Base-by-base conservation (phyloP, 1,139 yeast genomes). In the Magnusiomyces ingens region DNA sequence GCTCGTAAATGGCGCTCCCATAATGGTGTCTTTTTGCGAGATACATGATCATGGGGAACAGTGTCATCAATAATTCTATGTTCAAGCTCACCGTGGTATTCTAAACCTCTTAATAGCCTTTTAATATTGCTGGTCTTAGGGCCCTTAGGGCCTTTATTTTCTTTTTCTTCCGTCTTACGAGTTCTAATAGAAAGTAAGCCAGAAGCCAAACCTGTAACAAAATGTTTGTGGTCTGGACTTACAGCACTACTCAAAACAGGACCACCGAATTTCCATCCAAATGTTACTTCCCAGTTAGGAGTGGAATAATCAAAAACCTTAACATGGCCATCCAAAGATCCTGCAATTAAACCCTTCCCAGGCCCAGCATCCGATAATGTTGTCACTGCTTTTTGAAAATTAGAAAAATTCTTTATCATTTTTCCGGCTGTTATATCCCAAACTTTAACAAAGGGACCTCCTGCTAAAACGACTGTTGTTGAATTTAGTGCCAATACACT, bases 251-350 rank as follows among this genome's bases (percentile, higher is more conserved):
- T 77, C 61, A 93, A 75, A 0, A 93, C 96, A 45, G 95, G 95
- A 15, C 94, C 90, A 43, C 96, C 96, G 65, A 86, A 91, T 69
- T 91, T 93, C 98, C 98, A 93, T 45, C 98, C 98, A 68, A 90
- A 93, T 67, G 85, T 87, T 59, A 91, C 96, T 57, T 85, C 86
- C 91, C 95, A 93, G 58, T 79, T 74, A 49, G 85, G 74, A 26
- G 84, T 76, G 40, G 81, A 73, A 38, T 88, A 81, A 69, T 91
- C 98, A 68, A 93, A 88, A 48, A 91, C 90, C 70, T 93, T 93
- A 55, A 93, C 96, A 69, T 93, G 99, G 17, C 99, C 99, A 70
- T 93, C 99, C 57, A 93, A 75, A 0, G 97, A 91, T 21, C 98
- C 97, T 8, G 95, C 97, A 50, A 93, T 71, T 52, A 93, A 74